Evolutionary conservation across 148 eudicot species (phyloP).

Genomic region (Linanthus parryae): DNA sequence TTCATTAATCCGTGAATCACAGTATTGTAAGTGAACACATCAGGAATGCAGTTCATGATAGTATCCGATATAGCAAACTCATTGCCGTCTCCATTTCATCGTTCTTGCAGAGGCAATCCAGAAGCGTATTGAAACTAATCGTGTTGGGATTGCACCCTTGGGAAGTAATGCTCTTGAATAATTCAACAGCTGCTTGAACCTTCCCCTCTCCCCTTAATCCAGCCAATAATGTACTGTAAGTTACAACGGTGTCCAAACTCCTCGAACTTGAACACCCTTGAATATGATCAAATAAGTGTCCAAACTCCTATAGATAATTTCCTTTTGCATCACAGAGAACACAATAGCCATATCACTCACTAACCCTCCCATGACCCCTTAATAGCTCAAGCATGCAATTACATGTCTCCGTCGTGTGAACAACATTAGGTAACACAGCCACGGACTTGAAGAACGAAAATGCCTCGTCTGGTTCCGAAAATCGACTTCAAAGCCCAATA

Average conservation of each 20-base stretch:
- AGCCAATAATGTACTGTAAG: constrained; percentile 81
- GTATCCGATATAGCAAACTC: constrained; percentile 55
- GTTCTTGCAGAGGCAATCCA: constrained; percentile 90
- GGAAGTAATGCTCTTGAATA: constrained; percentile 52
- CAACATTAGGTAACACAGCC: constrained; percentile 44
- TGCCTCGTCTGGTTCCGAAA: constrained; percentile 36
- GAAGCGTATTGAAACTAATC: constrained; percentile 68
- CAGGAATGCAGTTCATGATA: constrained; percentile 57
- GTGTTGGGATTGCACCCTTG: constrained; percentile 69
- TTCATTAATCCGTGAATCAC: constrained; percentile 64
- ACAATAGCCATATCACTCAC: constrained; percentile 73
- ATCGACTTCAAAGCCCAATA: constrained; percentile 46
- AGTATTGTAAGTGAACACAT: constrained; percentile 76
- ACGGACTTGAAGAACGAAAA: constrained; percentile 53
- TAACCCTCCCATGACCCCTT: constrained; percentile 42
- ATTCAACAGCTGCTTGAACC: constrained; percentile 52
- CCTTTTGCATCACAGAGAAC: constrained; percentile 87
- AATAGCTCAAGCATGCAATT: constrained; percentile 80
- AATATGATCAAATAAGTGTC: constrained; percentile 77
- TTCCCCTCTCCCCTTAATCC: constrained; percentile 82
- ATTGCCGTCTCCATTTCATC: constrained; percentile 60
- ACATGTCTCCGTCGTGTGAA: constrained; percentile 81
- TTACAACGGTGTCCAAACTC: constrained; percentile 88
- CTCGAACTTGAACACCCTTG: constrained; percentile 44
- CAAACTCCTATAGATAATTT: constrained; percentile 74